phyloP scores from a whole-genome alignment of 2,329 filamentous ascomycete genomes.

The Claviceps capensis region DNA sequence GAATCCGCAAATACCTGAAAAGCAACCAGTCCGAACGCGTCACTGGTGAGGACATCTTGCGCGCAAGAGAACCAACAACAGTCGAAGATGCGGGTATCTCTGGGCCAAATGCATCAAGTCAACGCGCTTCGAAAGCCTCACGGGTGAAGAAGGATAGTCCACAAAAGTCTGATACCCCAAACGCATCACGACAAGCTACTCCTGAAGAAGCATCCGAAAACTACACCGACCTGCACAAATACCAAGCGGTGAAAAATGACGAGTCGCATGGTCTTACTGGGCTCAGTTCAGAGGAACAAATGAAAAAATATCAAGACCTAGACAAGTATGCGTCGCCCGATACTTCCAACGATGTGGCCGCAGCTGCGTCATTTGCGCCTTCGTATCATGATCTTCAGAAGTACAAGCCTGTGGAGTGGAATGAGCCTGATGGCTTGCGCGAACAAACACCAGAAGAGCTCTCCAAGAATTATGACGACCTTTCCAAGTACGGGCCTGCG shows the following conservation, averaged over 20 bases:
- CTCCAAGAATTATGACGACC: slow-evolving; percentile 26
- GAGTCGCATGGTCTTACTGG: slow-evolving; percentile 18
- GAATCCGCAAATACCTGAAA: slow-evolving; percentile 21
- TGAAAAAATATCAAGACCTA: slow-evolving; percentile 22
- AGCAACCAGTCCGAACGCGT: slow-evolving; percentile 9
- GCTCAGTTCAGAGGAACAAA: slow-evolving; percentile 16
- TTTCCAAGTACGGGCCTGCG: slow-evolving; percentile 22
- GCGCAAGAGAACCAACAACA: slow-evolving; percentile 11
- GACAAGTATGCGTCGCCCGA: slow-evolving; percentile 21
- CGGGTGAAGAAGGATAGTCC: slow-evolving; percentile 22
- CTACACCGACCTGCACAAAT: slow-evolving; percentile 28
- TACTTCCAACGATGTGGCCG: slow-evolving; percentile 13
- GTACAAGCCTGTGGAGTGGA: slow-evolving; percentile 24
- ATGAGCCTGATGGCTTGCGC: slow-evolving; percentile 26
- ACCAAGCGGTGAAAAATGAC: slow-evolving; percentile 19
- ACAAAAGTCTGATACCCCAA: slow-evolving; percentile 15
- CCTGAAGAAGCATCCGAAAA: slow-evolving; percentile 21
- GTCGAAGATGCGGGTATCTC: slow-evolving; percentile 3
- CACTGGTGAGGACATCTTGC: slow-evolving; percentile 12
- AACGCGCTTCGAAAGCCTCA: slow-evolving; percentile 21
- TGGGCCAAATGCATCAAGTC: slow-evolving; percentile 30
- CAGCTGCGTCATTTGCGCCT: slow-evolving; percentile 12
- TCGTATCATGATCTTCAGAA: slow-evolving; percentile 26
- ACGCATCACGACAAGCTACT: slow-evolving; percentile 13
- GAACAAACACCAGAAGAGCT: slow-evolving; percentile 19